These are phyloP conservation scores for Sphagnum fallax DNA, from an alignment of 228 moss, liverwort and hornwort species.

Conservation along the genomic window DNA sequence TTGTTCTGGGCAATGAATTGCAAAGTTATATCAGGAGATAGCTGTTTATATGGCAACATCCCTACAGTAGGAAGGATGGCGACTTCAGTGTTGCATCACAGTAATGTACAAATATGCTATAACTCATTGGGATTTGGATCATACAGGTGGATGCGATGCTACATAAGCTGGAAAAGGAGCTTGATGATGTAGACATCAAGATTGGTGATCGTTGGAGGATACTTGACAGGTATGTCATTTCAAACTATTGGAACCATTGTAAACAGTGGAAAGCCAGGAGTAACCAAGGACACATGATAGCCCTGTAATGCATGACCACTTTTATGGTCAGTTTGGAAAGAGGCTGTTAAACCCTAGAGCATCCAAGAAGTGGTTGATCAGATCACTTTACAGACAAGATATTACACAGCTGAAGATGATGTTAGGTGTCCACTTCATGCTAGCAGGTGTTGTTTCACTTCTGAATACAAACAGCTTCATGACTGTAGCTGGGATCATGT, in stretches of 20 bases:
- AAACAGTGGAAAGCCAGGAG: background rate
- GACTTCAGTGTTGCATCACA: no score
- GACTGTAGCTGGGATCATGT: background rate
- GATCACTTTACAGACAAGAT: no score
- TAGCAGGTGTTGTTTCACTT: background rate
- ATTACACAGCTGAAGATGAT: background rate
- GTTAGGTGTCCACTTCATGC: background rate
- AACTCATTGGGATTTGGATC: no score
- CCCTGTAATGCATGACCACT: no score
- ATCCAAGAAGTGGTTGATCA: no score
- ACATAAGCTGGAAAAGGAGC: conserved; percentile 97
- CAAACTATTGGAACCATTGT: background rate
- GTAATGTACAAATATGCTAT: no score
- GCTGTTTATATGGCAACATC: no score
- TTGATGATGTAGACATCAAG: conserved; percentile 94
- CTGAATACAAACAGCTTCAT: background rate
- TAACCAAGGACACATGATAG: background rate
- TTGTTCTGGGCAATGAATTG: no score
- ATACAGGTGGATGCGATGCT: conserved; percentile 92
- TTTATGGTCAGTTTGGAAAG: no score
- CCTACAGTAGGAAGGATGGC: no score
- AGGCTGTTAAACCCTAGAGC: no score
- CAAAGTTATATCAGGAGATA: no score
- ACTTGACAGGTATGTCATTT: conserved; percentile 63
- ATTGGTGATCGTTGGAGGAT: conserved; percentile 99